Evolutionary conservation across 345 rosid species (phyloP).

Genomic region (Noccaea caerulescens): DNA sequence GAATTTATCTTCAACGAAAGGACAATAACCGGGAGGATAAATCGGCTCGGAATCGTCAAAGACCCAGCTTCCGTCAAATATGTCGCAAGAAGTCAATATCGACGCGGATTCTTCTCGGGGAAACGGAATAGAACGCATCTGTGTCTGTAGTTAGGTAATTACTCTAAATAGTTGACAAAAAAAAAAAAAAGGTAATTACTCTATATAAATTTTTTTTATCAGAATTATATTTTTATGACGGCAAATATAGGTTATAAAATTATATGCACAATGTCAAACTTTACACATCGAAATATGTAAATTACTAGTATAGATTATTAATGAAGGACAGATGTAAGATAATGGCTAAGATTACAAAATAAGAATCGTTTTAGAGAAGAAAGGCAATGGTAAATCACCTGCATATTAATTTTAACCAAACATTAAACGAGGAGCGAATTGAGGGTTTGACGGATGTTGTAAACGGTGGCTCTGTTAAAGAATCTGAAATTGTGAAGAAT

Average conservation of each 20-base stretch:
- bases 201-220: no score
- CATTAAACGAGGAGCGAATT: constrained; percentile 32
- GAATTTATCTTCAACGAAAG: constrained; percentile 58
- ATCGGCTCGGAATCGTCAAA: constrained; percentile 53
- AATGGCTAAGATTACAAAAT: background rate
- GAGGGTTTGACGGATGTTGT: constrained; percentile 61
- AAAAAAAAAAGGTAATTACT: no score
- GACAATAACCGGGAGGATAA: constrained; percentile 66
- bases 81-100: constrained; percentile 59
- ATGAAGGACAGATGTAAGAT: background rate
- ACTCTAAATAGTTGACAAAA: no score
- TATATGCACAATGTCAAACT: no score
- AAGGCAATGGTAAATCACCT: constrained; percentile 59
- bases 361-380: constrained; percentile 32
- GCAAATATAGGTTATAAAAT: no score
- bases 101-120: constrained; percentile 49
- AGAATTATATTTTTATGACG: no score
- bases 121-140: constrained; percentile 48
- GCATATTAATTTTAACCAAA: background rate
- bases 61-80: constrained; percentile 70
- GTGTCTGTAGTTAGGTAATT: constrained; percentile 37
- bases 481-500: constrained; percentile 63
- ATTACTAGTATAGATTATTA: no score
- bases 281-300: no score
- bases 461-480: constrained; percentile 72